Percentiles rank a stretch among this genome's conserved stretches.
Conservation (phyloP, 805 yeast genomes). For the Cyberlindnera americana region DNA sequence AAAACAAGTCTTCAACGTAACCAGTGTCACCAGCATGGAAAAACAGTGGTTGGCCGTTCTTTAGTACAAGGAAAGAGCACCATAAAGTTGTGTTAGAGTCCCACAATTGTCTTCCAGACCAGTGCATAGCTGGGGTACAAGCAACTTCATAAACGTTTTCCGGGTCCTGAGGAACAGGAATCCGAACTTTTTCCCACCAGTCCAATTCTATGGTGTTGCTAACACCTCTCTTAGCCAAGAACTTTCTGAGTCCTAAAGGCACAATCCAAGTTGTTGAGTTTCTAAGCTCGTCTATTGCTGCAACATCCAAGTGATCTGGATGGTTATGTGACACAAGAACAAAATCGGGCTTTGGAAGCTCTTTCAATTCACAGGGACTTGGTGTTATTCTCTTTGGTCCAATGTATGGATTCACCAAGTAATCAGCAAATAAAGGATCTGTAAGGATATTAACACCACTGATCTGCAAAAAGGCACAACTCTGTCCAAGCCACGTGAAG, state of each 20-base stretch:
- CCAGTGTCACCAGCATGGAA: slow-evolving; percentile 98
- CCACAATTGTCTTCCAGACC: slow-evolving; percentile 84
- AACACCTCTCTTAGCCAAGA: slow-evolving; percentile 56
- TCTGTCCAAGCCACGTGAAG: slow-evolving; percentile 92
- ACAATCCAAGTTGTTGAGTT: slow-evolving; percentile 77
- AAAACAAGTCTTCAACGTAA: slow-evolving; percentile 69
- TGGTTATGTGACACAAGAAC: slow-evolving; percentile 89
- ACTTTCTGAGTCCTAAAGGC: slow-evolving; percentile 70
- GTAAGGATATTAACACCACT: slow-evolving; percentile 73
- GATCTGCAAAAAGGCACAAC: slow-evolving; percentile 72
- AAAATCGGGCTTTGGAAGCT: slow-evolving; percentile 65
- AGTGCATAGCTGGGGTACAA: slow-evolving; percentile 93
- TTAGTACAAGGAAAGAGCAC: slow-evolving; percentile 78
- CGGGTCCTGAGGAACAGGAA: slow-evolving; percentile 30
- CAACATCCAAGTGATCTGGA: slow-evolving; percentile 87
- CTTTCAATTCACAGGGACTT: slow-evolving; percentile 63
- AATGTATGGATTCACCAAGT: slow-evolving; percentile 52
- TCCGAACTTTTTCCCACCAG: slow-evolving; percentile 81
- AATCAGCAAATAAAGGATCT: slow-evolving; percentile 77
- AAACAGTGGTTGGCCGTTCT: slow-evolving; percentile 64
- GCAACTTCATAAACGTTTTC: slow-evolving; percentile 67
- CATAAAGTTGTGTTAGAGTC: slow-evolving; percentile 83
- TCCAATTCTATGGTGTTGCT: slow-evolving; percentile 69
- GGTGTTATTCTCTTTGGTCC: slow-evolving; percentile 87
- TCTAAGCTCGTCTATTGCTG: slow-evolving; percentile 49